Conservation (phyloP, 768 basidiomycete species). For the Suillus occidentalis region DNA sequence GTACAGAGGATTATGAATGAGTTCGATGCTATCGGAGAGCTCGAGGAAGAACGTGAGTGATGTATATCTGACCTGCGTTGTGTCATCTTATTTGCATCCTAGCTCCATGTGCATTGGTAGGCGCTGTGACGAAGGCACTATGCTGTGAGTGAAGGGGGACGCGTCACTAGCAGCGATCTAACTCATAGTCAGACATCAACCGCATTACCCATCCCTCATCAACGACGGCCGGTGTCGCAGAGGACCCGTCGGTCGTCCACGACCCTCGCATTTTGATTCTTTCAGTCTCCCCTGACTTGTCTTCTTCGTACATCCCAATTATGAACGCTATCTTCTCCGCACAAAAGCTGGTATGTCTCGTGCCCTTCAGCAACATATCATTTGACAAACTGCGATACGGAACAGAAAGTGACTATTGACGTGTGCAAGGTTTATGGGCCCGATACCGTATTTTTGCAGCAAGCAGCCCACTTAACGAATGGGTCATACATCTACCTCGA, state of each 20-base stretch:
- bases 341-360: constrained; percentile 79
- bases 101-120: constrained; percentile 76
- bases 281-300: constrained; percentile 89
- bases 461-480: constrained; percentile 93
- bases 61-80: constrained; percentile 12
- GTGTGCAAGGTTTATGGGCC: constrained; percentile 89
- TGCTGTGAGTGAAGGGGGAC: constrained; percentile 60
- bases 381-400: not conserved
- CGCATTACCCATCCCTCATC: constrained; percentile 43
- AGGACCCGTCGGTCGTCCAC: constrained; percentile 33
- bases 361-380: not conserved
- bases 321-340: constrained; percentile 99
- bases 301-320: constrained; percentile 91
- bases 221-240: constrained; percentile 27
- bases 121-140: constrained; percentile 87
- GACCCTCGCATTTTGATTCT: constrained; percentile 73
- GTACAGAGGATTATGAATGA: constrained; percentile 60
- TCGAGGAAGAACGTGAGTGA: constrained; percentile 56
- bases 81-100: constrained; percentile 8
- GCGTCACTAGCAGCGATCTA: constrained; percentile 21
- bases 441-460: constrained; percentile 94
- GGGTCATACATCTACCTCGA: constrained; percentile 90
- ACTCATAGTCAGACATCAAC: constrained; percentile 61
- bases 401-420: constrained; percentile 93
- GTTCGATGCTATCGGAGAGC: constrained; percentile 50